phyloP scores from a whole-genome alignment of 441 rosid genomes.

The Jatropha multifida region DNA sequence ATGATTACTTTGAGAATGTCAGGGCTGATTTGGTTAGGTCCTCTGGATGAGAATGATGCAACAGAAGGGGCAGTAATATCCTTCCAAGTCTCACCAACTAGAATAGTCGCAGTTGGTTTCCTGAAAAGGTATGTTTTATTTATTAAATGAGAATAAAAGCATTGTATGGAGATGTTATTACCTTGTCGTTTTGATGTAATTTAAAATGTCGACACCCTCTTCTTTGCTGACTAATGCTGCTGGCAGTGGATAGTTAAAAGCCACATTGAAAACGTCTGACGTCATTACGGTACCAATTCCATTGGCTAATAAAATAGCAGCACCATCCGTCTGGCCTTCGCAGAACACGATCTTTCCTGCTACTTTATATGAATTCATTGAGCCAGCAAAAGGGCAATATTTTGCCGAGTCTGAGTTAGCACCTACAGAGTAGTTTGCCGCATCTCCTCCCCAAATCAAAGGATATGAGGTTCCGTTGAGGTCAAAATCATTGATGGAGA shows the following conservation, averaged over 20 bases:
- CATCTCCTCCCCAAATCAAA: slow-evolving; percentile 51
- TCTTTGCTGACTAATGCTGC: slow-evolving; percentile 43
- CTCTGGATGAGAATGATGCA: slow-evolving; percentile 76
- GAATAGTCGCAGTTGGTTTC: slow-evolving; percentile 67
- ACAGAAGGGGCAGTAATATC: slow-evolving; percentile 60
- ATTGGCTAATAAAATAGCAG: slow-evolving; percentile 20
- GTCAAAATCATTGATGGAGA: slow-evolving; percentile 41
- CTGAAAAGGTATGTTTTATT: slow-evolving; percentile 26
- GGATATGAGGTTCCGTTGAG: slow-evolving; percentile 35
- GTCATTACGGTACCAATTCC: slow-evolving; percentile 42
- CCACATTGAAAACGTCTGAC: slow-evolving; percentile 14
- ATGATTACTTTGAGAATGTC: slow-evolving; percentile 68
- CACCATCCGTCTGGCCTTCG: slow-evolving; percentile 28
- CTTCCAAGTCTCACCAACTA: slow-evolving; percentile 35
- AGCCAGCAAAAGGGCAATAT: slow-evolving; percentile 23
- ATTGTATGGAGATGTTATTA: slow-evolving; percentile 6
- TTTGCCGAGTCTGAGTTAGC: slow-evolving; percentile 23
- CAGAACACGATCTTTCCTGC: slow-evolving; percentile 69
- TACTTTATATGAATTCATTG: slow-evolving; percentile 36
- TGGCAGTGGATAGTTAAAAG: slow-evolving; percentile 46
- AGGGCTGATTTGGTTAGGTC: slow-evolving; percentile 59
- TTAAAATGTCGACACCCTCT: slow-evolving; percentile 45
- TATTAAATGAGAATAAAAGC: background rate
- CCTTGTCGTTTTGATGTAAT: slow-evolving; percentile 71
- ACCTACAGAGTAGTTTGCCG: slow-evolving; percentile 42